Conservation (phyloP, 2,329 filamentous ascomycete genomes). For the Daldinia sp. region DNA sequence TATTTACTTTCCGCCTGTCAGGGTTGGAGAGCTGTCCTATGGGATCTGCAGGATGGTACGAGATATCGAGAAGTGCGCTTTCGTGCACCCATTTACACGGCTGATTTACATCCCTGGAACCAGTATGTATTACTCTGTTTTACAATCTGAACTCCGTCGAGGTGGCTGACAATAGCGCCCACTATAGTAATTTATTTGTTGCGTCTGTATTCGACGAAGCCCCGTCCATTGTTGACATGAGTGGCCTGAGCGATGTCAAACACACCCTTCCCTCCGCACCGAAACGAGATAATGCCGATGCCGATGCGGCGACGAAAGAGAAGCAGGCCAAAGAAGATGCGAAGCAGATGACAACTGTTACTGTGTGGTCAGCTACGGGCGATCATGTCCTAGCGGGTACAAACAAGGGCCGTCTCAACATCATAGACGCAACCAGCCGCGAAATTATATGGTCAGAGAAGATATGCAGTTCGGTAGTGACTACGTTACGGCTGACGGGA, state of each 20-base stretch:
- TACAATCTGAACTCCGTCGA: background rate
- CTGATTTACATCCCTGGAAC: conserved; percentile 90
- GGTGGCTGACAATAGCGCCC: conserved; percentile 35
- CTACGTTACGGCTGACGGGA: conserved; percentile 81
- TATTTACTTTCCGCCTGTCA: conserved; percentile 93
- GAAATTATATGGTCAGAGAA: conserved; percentile 90
- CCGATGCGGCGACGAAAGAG: conserved; percentile 74
- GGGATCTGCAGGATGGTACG: conserved; percentile 80
- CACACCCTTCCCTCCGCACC: conserved; percentile 83
- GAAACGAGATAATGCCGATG: conserved; percentile 74
- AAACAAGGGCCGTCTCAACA: conserved; percentile 94
- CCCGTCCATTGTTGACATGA: conserved; percentile 85
- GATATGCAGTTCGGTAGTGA: conserved; percentile 86
- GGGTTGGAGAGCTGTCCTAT: conserved; percentile 95
- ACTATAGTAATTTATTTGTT: conserved; percentile 79
- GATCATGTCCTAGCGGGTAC: conserved; percentile 92
- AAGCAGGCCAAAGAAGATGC: conserved; percentile 92
- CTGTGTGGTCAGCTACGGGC: conserved; percentile 85
- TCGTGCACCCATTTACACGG: conserved; percentile 92
- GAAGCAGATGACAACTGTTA: conserved; percentile 93
- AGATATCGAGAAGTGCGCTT: conserved; percentile 87
- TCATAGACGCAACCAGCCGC: conserved; percentile 83
- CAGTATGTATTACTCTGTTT: conserved; percentile 63
- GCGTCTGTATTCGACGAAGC: conserved; percentile 94
- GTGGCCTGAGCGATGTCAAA: conserved; percentile 73